A percentile compares a stretch with the other conserved stretches of the same genome.
Conservation (phyloP, 257 asterid genomes). For the Orobanche coerulescens region DNA sequence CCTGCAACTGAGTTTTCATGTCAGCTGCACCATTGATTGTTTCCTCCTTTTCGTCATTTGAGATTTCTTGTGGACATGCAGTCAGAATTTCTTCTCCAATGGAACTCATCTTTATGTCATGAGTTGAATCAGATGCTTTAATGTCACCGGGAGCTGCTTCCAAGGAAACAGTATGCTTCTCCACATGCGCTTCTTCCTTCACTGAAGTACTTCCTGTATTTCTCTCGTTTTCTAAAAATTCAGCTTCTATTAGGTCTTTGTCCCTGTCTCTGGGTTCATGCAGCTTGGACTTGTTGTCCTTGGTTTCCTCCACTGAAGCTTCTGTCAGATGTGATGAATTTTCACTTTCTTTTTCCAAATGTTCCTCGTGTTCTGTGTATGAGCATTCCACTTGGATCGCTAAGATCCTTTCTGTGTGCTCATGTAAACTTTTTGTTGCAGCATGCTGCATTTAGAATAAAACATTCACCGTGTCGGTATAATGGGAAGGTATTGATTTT, state of each 20-base stretch:
- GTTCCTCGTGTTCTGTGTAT: slow-evolving; percentile 12
- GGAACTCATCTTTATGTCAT: slow-evolving; percentile 4
- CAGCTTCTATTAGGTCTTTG: slow-evolving; percentile 17
- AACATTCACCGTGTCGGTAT: neutral
- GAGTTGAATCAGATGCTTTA: slow-evolving; percentile 15
- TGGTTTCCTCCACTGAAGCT: slow-evolving; percentile 15
- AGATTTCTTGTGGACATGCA: slow-evolving; percentile 20
- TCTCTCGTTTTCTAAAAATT: slow-evolving; percentile 11
- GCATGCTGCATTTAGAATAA: neutral
- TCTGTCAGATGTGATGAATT: slow-evolving; percentile 9
- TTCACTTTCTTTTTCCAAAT: slow-evolving; percentile 15
- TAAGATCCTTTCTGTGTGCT: slow-evolving; percentile 16
- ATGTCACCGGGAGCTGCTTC: slow-evolving; percentile 20
- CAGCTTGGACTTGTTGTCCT: neutral
- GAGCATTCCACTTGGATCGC: slow-evolving; percentile 8
- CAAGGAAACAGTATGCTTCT: slow-evolving; percentile 12
- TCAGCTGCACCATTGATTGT: slow-evolving; percentile 16
- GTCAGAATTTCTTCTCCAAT: slow-evolving; percentile 16
- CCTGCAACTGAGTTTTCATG: slow-evolving; percentile 18
- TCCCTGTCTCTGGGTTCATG: slow-evolving; percentile 9
- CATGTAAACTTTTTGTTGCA: slow-evolving; percentile 10
- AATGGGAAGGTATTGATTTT: neutral
- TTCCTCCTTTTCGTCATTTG: slow-evolving; percentile 14
- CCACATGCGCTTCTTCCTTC: slow-evolving; percentile 23
- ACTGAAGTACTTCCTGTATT: slow-evolving; percentile 5